Evolutionary conservation across 2,329 filamentous ascomycete genomes (phyloP).

Genomic region (Talaromyces piceae): DNA sequence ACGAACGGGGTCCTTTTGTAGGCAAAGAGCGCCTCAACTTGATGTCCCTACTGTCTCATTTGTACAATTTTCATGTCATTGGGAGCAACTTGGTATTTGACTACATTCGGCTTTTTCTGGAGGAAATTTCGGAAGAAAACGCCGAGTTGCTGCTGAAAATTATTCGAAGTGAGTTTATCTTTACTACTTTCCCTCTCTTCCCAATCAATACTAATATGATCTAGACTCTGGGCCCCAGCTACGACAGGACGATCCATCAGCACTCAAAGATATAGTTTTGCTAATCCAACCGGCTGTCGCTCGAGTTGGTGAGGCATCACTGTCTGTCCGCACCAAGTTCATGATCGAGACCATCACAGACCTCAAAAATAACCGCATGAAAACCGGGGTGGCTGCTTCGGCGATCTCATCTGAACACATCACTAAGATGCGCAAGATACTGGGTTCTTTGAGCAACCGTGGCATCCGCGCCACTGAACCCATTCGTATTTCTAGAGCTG

Average conservation of each 20-base stretch:
- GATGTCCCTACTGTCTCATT: conserved; percentile 71
- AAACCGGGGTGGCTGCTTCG: conserved; percentile 63
- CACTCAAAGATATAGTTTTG: conserved; percentile 81
- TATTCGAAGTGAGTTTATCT: conserved; percentile 52
- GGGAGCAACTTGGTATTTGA: conserved; percentile 81
- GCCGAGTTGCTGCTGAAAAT: conserved; percentile 82
- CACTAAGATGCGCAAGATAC: conserved; percentile 77
- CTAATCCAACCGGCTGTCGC: conserved; percentile 66
- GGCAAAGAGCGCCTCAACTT: conserved; percentile 66
- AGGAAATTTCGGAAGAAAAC: conserved; percentile 70
- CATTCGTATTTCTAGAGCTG: conserved; percentile 69
- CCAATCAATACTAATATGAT: conserved; percentile 14
- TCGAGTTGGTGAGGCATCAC: conserved; percentile 57
- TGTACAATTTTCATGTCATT: conserved; percentile 89
- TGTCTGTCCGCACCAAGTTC: conserved; percentile 86
- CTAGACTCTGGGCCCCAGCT: conserved; percentile 67
- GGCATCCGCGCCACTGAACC: conserved; percentile 69
- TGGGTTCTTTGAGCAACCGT: conserved; percentile 66
- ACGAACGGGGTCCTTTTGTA: conserved; percentile 30
- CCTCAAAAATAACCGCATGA: conserved; percentile 88
- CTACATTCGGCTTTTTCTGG: conserved; percentile 72
- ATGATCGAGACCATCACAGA: conserved; percentile 97
- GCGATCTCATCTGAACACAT: conserved; percentile 72
- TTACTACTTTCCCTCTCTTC: not conserved
- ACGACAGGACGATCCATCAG: conserved; percentile 77